Evolutionary conservation across 139 green algal species (phyloP).

Genomic region (Tetradesmus obliquus): DNA sequence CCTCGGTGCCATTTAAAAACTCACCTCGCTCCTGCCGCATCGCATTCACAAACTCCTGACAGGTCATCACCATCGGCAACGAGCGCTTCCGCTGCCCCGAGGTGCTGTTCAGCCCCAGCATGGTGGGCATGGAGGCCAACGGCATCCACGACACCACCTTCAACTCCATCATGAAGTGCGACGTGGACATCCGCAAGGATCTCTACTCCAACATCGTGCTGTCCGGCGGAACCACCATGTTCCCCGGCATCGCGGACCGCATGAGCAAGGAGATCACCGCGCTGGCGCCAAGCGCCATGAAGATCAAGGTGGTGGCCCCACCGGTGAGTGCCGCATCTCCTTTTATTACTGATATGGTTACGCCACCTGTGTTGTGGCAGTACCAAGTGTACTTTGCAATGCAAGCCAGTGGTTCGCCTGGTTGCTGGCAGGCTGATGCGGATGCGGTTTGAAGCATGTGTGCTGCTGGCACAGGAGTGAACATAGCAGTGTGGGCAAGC

Average conservation of each 20-base stretch:
- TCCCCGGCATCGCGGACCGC: slow-evolving; percentile 96
- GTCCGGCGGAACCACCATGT: slow-evolving; percentile 97
- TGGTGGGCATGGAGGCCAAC: slow-evolving; percentile 91
- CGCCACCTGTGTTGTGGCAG: not conserved
- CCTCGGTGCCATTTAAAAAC: too few species aligned
- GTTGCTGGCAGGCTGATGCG: too few species aligned
- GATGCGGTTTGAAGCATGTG: too few species aligned
- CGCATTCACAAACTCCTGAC: slow-evolving; percentile 22
- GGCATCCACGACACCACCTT: slow-evolving; percentile 98
- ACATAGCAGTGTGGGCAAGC: too few species aligned
- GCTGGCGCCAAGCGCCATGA: slow-evolving; percentile 92
- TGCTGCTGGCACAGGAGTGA: too few species aligned
- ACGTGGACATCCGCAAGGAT: slow-evolving; percentile 98
- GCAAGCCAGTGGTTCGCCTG: too few species aligned
- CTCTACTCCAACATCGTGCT: slow-evolving; percentile 97
- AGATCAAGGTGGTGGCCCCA: slow-evolving; percentile 85
- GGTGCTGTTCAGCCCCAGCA: slow-evolving; percentile 94
- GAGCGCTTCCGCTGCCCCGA: slow-evolving; percentile 98
- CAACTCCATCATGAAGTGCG: slow-evolving; percentile 99
- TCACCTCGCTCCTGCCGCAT: too few species aligned
- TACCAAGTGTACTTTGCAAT: too few species aligned
- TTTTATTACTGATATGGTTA: too few species aligned
- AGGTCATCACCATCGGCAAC: slow-evolving; percentile 97
- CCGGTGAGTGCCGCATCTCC: not conserved
- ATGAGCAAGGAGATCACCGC: slow-evolving; percentile 98